A percentile compares a stretch with the other conserved stretches of the same genome.
Conservation (phyloP, 345 rosid species). For the Eucalyptus regnans region DNA sequence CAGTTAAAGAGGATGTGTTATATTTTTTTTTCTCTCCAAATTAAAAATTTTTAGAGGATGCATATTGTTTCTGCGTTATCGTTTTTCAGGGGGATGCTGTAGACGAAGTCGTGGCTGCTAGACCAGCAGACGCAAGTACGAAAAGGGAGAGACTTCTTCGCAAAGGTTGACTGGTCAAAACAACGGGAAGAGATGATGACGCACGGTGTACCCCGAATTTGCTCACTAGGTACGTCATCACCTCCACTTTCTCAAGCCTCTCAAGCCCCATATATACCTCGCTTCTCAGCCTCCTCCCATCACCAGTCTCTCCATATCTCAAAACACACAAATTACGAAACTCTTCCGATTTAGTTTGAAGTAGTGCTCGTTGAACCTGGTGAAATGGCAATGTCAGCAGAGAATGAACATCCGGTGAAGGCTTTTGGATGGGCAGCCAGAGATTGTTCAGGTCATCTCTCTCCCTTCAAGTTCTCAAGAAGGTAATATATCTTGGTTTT, state of each 20-base stretch:
- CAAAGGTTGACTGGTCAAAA: not conserved
- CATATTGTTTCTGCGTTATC: not conserved
- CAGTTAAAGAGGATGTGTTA: too few relatives aligned
- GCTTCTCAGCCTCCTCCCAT: not conserved
- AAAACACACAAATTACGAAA: not conserved
- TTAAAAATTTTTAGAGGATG: not conserved
- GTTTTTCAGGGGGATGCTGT: not conserved
- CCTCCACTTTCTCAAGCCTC: not conserved
- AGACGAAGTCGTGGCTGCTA: not conserved
- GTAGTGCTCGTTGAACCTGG: not conserved
- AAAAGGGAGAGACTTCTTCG: too few relatives aligned
- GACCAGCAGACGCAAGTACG: not conserved
- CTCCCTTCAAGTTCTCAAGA: constrained; percentile 28
- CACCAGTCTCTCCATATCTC: not conserved
- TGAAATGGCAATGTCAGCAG: constrained; percentile 4
- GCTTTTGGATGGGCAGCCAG: constrained; percentile 27
- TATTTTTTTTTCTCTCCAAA: too few relatives aligned
- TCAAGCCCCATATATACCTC: not conserved
- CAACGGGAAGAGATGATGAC: not conserved
- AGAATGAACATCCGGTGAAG: constrained; percentile 6
- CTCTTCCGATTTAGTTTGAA: not conserved
- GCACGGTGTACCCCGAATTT: not conserved
- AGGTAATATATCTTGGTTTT: not conserved
- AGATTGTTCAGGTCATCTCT: constrained; percentile 16
- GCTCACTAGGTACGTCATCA: not conserved